Evolutionary conservation across 2,329 filamentous ascomycete species (phyloP).

Genomic region (Decorospora gaudefroyi): DNA sequence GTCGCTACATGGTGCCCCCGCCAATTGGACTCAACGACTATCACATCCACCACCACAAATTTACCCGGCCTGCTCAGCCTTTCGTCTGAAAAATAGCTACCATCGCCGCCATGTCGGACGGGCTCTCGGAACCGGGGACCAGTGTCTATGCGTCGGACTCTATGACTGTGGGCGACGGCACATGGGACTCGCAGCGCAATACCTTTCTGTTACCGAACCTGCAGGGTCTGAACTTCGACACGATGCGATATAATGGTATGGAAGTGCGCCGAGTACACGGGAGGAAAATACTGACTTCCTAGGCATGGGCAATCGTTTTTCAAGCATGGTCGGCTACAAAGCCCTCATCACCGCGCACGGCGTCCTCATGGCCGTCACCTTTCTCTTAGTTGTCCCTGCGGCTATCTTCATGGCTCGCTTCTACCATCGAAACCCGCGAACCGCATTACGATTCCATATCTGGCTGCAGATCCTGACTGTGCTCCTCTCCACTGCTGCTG

Average conservation of each 20-base stretch:
- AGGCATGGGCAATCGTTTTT: slow-evolving; percentile 85
- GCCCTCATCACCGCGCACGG: slow-evolving; percentile 71
- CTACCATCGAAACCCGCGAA: slow-evolving; percentile 64
- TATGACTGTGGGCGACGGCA: slow-evolving; percentile 79
- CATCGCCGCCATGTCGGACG: slow-evolving; percentile 33
- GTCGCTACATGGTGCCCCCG: slow-evolving; percentile 11
- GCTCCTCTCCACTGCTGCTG: slow-evolving; percentile 69
- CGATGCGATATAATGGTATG: slow-evolving; percentile 81
- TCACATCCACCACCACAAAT: slow-evolving; percentile 15
- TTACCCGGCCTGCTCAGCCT: neutral
- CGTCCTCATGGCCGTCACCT: slow-evolving; percentile 71
- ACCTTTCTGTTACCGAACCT: slow-evolving; percentile 79
- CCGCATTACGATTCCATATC: slow-evolving; percentile 70
- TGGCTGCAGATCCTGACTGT: slow-evolving; percentile 73
- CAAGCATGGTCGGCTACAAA: slow-evolving; percentile 70
- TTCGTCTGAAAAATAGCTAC: neutral
- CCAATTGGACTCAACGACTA: slow-evolving; percentile 10
- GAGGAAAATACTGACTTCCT: slow-evolving; percentile 18
- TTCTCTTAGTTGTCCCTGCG: slow-evolving; percentile 72
- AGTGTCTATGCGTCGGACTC: slow-evolving; percentile 74
- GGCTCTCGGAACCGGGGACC: slow-evolving; percentile 70
- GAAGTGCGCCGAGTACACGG: neutral
- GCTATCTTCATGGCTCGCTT: slow-evolving; percentile 77
- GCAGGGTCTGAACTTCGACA: slow-evolving; percentile 75
- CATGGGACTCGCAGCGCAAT: slow-evolving; percentile 78